Base-by-base conservation (phyloP, 1,284 basidiomycete genomes). In the Ustilago shanxiensis region DNA sequence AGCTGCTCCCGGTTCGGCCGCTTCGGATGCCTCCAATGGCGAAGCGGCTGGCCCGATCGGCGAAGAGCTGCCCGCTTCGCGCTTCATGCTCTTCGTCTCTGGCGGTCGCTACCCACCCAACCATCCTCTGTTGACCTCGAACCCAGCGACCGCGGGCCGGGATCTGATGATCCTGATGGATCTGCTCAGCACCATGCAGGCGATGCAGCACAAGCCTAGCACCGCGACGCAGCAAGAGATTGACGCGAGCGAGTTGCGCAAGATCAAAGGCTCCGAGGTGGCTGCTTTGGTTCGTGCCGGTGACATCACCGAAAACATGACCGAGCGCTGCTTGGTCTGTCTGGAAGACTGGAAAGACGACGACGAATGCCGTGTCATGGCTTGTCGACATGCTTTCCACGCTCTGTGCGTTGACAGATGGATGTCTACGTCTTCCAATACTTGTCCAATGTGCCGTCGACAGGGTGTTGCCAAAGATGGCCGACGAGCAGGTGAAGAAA, bases 81-180 rank as follows among this genome's bases (percentile, higher is more conserved):
- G 83, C 22, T 84, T 84, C 62, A 72, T 84, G 56, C 77, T 85
- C 18, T 85, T 85, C 56, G 81, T 85, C 6, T 81, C 79, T 37
- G 83, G 83, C 31, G 83, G 83, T 1, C 75, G 77, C 28, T 85
- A 84, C 51, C 76, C 79, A 18, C 73, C 79, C 11, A 67, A 79
- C 39, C 83, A 85, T 44, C 83, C 83, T 16, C 64, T 85, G 66
- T 66, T 85, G 20, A 77, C 77, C 7, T 72, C 81, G 29, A 77
- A 75, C 33, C 76, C 74, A 7, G 58, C 72, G 4, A 73, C 80
- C 16, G 83, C 83, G 3, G 82, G 80, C 1, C 79, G 82, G 4
- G 83, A 85, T 60, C 65, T 85, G 24, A 81, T 85, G 83, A 75
- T 83, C 56, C 72, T 84, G 50, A 84, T 85, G 76, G 83, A 85